Percentiles rank a stretch among this genome's conserved stretches.
Conservation (phyloP, 805 yeast genomes). For the Myxozyma neotropica region DNA sequence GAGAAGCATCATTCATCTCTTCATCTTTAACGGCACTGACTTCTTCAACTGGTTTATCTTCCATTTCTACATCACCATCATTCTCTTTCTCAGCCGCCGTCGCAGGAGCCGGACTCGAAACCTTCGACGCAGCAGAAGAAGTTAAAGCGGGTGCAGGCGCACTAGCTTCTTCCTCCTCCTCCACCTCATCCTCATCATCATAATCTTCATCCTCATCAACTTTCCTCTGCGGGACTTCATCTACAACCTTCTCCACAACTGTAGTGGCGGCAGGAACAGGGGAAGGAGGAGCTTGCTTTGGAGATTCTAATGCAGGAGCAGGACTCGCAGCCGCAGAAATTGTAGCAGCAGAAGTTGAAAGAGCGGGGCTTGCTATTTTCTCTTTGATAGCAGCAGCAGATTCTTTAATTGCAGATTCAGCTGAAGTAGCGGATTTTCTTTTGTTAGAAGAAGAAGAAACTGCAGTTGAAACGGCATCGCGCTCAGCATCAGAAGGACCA, state of each 20-base stretch:
- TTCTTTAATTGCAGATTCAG: conserved; percentile 9
- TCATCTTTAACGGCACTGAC: conserved; percentile 19
- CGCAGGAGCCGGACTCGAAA: neutral
- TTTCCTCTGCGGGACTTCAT: conserved; percentile 30
- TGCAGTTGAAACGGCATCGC: too few relatives aligned
- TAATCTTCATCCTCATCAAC: conserved; percentile 33
- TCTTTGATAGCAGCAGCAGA: conserved; percentile 1
- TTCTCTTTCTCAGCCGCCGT: neutral
- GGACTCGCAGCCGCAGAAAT: neutral
- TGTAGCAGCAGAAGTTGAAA: neutral
- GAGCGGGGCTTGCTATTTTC: neutral
- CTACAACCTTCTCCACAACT: conserved; percentile 3
- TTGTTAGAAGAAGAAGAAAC: neutral
- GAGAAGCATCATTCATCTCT: conserved; percentile 4
- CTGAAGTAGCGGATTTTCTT: neutral
- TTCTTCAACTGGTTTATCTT: conserved; percentile 3
- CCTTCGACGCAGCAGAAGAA: neutral
- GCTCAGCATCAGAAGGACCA: conserved; percentile 16
- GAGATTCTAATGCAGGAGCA: neutral
- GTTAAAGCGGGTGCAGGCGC: neutral
- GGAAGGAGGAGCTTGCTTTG: neutral
- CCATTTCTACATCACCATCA: conserved; percentile 11
- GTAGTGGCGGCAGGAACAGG: neutral
- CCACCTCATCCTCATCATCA: conserved; percentile 32
- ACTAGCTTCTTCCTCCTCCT: conserved; percentile 20